Conservation (phyloP, 2,329 filamentous ascomycete genomes). For the Capronia americana region DNA sequence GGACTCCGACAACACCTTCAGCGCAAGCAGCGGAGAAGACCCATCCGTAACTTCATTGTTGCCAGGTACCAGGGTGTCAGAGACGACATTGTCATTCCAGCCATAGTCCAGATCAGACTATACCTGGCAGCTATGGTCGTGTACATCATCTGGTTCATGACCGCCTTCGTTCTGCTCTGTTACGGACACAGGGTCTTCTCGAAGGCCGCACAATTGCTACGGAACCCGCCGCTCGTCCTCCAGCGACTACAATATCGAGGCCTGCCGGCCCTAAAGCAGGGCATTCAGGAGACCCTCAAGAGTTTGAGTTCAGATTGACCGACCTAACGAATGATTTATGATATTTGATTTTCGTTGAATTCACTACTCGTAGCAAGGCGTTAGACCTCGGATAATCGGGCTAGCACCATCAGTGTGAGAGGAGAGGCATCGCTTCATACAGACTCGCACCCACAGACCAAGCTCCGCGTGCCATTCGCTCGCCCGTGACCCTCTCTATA, state of each 20-base stretch:
- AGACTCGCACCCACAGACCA: not conserved
- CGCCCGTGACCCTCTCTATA: not conserved
- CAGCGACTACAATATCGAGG: constrained; percentile 17
- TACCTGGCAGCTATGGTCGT: constrained; percentile 44
- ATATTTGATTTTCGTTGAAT: not conserved
- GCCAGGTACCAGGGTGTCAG: constrained; percentile 34
- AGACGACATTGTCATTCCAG: constrained; percentile 30
- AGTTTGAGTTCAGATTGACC: constrained; percentile 1
- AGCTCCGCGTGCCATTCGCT: not conserved
- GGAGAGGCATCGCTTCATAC: not conserved
- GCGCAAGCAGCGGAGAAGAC: constrained; percentile 27
- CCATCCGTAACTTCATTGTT: constrained; percentile 39
- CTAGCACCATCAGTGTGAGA: not conserved
- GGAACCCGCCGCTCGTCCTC: constrained; percentile 19
- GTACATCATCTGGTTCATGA: constrained; percentile 48
- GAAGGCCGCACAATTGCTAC: constrained; percentile 14
- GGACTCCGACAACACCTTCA: constrained; percentile 48
- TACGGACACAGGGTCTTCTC: constrained; percentile 42
- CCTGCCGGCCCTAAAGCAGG: constrained; percentile 21
- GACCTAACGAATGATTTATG: not conserved
- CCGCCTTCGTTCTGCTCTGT: constrained; percentile 47
- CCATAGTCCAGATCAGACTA: constrained; percentile 42
- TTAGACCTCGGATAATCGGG: not conserved
- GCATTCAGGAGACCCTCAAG: constrained; percentile 20
- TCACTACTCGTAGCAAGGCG: not conserved